Evolutionary conservation across 2,329 filamentous ascomycete genomes (phyloP).

Genomic region (Trichoderma breve): DNA sequence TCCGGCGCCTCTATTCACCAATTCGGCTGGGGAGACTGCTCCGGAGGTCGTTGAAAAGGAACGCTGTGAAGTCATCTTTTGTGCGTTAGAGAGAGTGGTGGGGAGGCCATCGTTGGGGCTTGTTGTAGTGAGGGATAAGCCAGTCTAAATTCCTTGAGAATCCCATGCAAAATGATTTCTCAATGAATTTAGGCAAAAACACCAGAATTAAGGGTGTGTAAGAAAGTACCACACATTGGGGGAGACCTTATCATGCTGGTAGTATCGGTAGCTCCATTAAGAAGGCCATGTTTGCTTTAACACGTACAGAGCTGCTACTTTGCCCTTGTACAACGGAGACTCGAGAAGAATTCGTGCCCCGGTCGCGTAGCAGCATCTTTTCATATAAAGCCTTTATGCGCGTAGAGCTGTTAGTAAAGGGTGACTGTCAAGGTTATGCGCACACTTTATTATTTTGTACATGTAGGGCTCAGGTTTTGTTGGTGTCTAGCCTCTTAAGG

Average conservation of each 20-base stretch:
- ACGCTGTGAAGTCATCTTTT: background rate
- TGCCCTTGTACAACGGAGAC: background rate
- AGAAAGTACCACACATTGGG: background rate
- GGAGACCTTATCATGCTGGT: no score
- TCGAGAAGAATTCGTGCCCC: no score
- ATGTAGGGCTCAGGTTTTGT: no score
- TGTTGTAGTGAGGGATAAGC: background rate
- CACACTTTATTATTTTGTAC: no score
- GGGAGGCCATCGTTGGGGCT: background rate
- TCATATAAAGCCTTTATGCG: no score
- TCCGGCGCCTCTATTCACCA: background rate
- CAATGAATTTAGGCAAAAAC: background rate
- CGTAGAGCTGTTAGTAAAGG: no score
- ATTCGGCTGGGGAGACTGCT: background rate
- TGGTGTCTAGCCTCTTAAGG: background rate
- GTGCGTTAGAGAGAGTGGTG: background rate
- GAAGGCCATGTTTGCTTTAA: no score
- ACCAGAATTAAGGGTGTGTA: background rate
- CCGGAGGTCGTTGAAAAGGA: background rate
- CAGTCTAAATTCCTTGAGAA: background rate
- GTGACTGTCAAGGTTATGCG: no score
- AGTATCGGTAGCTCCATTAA: no score
- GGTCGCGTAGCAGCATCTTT: no score
- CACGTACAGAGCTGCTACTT: background rate
- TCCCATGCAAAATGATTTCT: background rate